phyloP scores from a whole-genome alignment of 2,329 filamentous ascomycete genomes.

The Lachnellula cervina region DNA sequence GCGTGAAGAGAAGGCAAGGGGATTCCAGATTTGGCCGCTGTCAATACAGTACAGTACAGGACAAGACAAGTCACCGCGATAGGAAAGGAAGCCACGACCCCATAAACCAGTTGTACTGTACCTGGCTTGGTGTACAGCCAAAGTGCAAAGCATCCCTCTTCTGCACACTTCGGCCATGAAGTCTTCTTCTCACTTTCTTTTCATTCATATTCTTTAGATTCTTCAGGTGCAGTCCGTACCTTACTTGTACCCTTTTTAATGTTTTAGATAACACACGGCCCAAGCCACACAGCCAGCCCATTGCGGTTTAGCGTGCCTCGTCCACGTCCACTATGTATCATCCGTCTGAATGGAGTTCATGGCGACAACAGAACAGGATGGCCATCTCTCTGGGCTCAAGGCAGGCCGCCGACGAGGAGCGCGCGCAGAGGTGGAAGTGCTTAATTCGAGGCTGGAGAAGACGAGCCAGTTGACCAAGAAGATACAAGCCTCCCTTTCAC shows the following conservation, averaged over 20 bases:
- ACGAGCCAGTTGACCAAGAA: constrained; percentile 91
- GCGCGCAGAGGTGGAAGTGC: constrained; percentile 63
- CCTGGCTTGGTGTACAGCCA: too few species aligned
- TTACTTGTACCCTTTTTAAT: too few species aligned
- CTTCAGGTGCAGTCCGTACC: too few species aligned
- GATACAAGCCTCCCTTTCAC: constrained; percentile 80
- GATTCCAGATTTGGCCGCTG: neutral
- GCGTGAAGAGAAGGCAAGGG: neutral
- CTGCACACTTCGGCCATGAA: too few species aligned
- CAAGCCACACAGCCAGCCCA: neutral
- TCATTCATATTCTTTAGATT: too few species aligned
- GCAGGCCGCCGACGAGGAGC: constrained; percentile 55
- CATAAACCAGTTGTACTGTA: neutral
- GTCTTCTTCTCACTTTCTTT: too few species aligned
- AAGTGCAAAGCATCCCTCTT: too few species aligned
- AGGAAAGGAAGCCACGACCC: neutral
- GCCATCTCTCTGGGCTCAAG: constrained; percentile 26
- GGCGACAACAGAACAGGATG: constrained; percentile 25
- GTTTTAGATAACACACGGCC: neutral
- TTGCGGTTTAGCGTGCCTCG: neutral
- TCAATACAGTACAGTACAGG: too few species aligned
- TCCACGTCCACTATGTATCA: neutral
- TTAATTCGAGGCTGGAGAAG: constrained; percentile 77
- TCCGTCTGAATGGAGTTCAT: constrained; percentile 12
- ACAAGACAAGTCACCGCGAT: too few species aligned